These are phyloP conservation scores for Crassisporium funariophilum DNA, from an alignment of 768 basidiomycete genomes.

Conservation along the genomic window DNA sequence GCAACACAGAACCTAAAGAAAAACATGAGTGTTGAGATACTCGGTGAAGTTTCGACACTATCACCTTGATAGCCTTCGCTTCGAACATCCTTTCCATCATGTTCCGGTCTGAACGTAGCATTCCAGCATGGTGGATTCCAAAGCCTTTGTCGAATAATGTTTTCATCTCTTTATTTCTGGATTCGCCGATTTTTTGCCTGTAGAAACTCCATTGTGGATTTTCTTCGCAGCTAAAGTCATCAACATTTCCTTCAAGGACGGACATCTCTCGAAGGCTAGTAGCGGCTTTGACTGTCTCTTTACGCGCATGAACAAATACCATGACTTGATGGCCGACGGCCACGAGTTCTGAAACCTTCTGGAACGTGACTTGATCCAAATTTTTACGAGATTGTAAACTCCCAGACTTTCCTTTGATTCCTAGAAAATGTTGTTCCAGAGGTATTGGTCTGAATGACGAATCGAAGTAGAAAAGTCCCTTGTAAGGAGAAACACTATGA, in stretches of 20 bases:
- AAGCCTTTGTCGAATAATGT: slow-evolving; percentile 90
- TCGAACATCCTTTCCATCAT: slow-evolving; percentile 96
- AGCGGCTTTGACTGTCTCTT: slow-evolving; percentile 96
- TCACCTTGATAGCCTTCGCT: slow-evolving; percentile 86
- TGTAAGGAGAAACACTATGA: slow-evolving; percentile 79
- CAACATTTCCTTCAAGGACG: slow-evolving; percentile 64
- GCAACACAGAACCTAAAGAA: slow-evolving; percentile 88
- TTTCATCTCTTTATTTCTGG: slow-evolving; percentile 96
- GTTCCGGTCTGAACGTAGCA: slow-evolving; percentile 92
- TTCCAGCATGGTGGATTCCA: slow-evolving; percentile 98
- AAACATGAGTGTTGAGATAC: background rate
- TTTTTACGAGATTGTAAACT: slow-evolving; percentile 76
- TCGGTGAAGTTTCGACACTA: background rate
- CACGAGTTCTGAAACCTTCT: slow-evolving; percentile 89
- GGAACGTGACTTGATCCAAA: slow-evolving; percentile 83
- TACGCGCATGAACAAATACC: slow-evolving; percentile 98
- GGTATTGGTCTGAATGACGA: slow-evolving; percentile 96
- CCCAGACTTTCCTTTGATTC: slow-evolving; percentile 85
- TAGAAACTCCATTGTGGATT: slow-evolving; percentile 80
- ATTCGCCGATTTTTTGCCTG: slow-evolving; percentile 75
- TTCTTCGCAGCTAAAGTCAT: slow-evolving; percentile 80
- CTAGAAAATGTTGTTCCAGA: slow-evolving; percentile 95
- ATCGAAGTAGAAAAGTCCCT: slow-evolving; percentile 96
- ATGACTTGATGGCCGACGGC: slow-evolving; percentile 96
- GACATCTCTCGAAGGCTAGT: slow-evolving; percentile 78